Base-by-base conservation (phyloP, 2,329 filamentous ascomycete species). In the Stachybotrys chlorohalonatus region DNA sequence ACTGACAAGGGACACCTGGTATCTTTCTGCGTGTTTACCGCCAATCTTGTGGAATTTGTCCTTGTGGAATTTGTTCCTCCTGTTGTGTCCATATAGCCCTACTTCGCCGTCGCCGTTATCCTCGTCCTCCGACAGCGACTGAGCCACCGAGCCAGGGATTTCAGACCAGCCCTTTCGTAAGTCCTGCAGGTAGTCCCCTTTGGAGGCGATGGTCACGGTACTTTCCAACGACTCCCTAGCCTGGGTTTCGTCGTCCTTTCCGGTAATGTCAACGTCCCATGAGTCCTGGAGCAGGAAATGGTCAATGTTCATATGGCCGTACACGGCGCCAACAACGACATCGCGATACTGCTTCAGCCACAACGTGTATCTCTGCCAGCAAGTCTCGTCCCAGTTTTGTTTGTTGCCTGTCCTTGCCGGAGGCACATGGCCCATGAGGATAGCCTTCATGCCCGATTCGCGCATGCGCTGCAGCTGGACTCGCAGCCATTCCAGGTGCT, bases 251-350 rank as follows among this genome's bases (percentile, higher is more conserved):
- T 53, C 62, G 48, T 70, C 59, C 8, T 74, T 56, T 1, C 76
- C 71, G 31, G 74, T 72, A 51, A 90, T 78, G 57, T 88, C 79
- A 53, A 96, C 78, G 1, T 95, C 82, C 47, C 87, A 78, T 55
- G 85, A 89, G 67, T 97, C 93, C 63, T 96, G 90, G 15, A 99
- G 74, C 65, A 97, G 81, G 70, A 99, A 99, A 69, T 99, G 94
- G 64, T 99, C 94, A 60, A 96, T 89, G 66, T 99, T 99, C 94
- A 99, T 97, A 68, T 99, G 94, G 1, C 93, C 94, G 65, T 88
- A 99, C 6, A 95, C 66, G 31, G 84, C 84, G 11, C 82, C 84
- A 17, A 92, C 79, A 17, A 99, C 79, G 45, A 99, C 86, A 68
- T 99, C 94, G 39, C 94, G 87, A 70, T 91, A 99, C 68, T 95